phyloP scores from a whole-genome alignment of 106 monocot species.

The Dendrobium nobile region DNA sequence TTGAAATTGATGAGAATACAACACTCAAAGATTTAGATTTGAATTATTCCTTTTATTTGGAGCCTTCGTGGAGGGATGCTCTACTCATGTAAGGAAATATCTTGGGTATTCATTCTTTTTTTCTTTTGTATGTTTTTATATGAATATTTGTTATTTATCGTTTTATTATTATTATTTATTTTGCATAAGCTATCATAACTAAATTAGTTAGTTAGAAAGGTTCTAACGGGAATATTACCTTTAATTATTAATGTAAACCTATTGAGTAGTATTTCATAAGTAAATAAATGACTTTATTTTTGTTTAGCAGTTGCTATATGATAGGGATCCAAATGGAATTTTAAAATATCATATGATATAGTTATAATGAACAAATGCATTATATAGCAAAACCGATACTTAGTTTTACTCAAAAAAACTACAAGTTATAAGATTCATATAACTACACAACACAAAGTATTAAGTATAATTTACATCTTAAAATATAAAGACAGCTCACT shows the following conservation, averaged over 20 bases:
- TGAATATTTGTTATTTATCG: background rate
- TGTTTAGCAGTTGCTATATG: background rate
- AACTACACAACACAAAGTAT: too few relatives aligned
- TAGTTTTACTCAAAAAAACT: background rate
- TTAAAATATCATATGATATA: background rate
- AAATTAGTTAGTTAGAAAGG: background rate
- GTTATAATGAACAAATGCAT: background rate
- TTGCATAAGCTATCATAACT: background rate
- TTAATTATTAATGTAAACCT: background rate
- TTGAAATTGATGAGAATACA: slow-evolving; percentile 97
- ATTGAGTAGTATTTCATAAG: background rate
- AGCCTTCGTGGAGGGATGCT: slow-evolving; percentile 85
- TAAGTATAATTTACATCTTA: too few relatives aligned
- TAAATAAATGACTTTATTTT: background rate
- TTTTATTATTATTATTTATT: background rate
- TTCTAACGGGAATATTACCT: background rate
- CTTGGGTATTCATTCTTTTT: background rate
- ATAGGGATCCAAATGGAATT: background rate
- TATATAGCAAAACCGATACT: background rate
- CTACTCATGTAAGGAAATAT: slow-evolving; percentile 51
- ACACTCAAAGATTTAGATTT: slow-evolving; percentile 95
- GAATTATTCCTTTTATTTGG: slow-evolving; percentile 75
- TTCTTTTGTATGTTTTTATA: background rate
- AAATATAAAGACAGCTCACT: too few relatives aligned
- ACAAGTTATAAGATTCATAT: too few relatives aligned